These are phyloP conservation scores for Toxicodendron radicans DNA, from an alignment of 345 rosid species.

Conservation along the genomic window DNA sequence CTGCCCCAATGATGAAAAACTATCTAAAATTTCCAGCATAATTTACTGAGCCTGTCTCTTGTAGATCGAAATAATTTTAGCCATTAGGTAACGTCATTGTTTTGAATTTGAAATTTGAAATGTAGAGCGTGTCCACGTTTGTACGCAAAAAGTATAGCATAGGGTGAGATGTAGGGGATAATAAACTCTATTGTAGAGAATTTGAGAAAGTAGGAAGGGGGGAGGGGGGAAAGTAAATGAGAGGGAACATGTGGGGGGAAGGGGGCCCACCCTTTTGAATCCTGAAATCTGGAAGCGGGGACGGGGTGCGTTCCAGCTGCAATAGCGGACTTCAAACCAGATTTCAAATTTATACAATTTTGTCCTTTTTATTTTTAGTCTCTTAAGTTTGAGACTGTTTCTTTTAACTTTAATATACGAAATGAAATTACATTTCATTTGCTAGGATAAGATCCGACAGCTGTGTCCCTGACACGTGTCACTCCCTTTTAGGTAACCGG, in stretches of 20 bases:
- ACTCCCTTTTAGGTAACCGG: constrained; percentile 3
- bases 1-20: no score
- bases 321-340: constrained; percentile 35
- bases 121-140: neutral
- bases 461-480: constrained; percentile 41
- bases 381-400: neutral
- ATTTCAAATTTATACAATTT: constrained; percentile 30
- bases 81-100: no score
- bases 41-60: no score
- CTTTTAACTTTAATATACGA: neutral
- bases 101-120: neutral
- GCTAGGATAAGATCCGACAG: constrained; percentile 50
- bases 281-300: constrained; percentile 26
- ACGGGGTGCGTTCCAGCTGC: constrained; percentile 46
- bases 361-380: neutral
- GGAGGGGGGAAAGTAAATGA: neutral
- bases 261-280: constrained; percentile 31
- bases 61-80: no score
- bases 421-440: neutral
- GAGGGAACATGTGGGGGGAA: constrained; percentile 18
- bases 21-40: no score
- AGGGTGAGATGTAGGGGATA: neutral
- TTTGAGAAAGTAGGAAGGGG: neutral
- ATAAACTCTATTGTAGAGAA: neutral
- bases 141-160: neutral